Evolutionary conservation across 2,329 filamentous ascomycete species (phyloP).

Genomic region (Fusarium lateritium): DNA sequence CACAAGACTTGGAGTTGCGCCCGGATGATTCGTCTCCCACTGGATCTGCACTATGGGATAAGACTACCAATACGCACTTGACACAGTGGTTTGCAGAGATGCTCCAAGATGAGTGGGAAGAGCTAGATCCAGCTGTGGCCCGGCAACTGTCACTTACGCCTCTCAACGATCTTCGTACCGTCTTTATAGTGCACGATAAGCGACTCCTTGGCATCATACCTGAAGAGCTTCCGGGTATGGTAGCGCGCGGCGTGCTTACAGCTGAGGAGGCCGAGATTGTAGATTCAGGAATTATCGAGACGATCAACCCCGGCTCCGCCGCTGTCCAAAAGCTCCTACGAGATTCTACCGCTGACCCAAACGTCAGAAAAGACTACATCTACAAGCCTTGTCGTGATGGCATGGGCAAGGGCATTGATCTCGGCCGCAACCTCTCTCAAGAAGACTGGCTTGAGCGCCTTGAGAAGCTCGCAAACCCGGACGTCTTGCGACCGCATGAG

Average conservation of each 20-base stretch:
- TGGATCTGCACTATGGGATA: constrained; percentile 17
- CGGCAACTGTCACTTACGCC: constrained; percentile 23
- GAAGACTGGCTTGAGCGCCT: constrained; percentile 21
- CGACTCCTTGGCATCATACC: constrained; percentile 30
- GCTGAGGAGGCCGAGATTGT: constrained; percentile 20
- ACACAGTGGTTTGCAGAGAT: constrained; percentile 32
- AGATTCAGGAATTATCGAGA: constrained; percentile 16
- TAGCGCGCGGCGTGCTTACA: constrained; percentile 16
- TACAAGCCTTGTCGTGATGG: constrained; percentile 37
- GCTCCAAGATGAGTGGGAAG: constrained; percentile 29
- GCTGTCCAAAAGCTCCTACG: constrained; percentile 1
- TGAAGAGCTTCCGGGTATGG: constrained; percentile 26
- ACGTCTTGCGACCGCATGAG: constrained; percentile 15
- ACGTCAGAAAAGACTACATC: constrained; percentile 1
- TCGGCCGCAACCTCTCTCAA: constrained; percentile 22
- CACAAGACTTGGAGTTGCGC: constrained; percentile 18
- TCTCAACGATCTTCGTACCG: constrained; percentile 31
- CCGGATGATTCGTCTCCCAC: constrained; percentile 5
- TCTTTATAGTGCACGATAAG: constrained; percentile 38
- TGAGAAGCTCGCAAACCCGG: constrained; percentile 8
- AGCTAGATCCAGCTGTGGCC: constrained; percentile 11
- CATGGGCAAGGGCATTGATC: constrained; percentile 24
- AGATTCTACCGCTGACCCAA: background rate
- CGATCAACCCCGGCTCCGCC: constrained; percentile 16
- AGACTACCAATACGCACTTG: background rate